These are phyloP conservation scores for Tylopilus sp. DNA, from an alignment of 1,284 basidiomycete species.

Conservation along the genomic window DNA sequence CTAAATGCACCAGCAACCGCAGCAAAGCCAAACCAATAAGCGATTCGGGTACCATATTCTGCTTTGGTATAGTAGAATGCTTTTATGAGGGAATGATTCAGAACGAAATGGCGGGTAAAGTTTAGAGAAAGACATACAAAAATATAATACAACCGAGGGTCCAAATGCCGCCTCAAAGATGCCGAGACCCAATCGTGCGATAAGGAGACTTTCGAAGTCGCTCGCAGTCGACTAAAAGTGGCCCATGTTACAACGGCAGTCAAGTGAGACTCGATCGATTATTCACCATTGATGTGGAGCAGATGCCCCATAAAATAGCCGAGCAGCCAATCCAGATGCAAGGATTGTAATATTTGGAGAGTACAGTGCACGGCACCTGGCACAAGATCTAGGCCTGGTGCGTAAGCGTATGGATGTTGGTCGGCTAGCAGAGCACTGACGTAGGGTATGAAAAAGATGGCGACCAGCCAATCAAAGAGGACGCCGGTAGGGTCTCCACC, in stretches of 20 bases:
- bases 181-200: slow-evolving; percentile 60
- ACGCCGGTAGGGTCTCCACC: slow-evolving; percentile 63
- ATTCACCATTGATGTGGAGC: slow-evolving; percentile 65
- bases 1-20: slow-evolving; percentile 77
- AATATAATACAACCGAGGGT: slow-evolving; percentile 54
- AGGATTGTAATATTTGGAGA: slow-evolving; percentile 65
- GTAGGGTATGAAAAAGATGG: slow-evolving; percentile 74
- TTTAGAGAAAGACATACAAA: slow-evolving; percentile 45
- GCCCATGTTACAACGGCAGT: not conserved
- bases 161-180: slow-evolving; percentile 65
- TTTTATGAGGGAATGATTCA: slow-evolving; percentile 25
- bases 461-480: slow-evolving; percentile 71
- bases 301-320: slow-evolving; percentile 67
- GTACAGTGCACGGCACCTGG: slow-evolving; percentile 65
- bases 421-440: slow-evolving; percentile 37
- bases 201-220: slow-evolving; percentile 54
- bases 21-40: slow-evolving; percentile 77
- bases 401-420: not conserved
- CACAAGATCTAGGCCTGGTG: slow-evolving; percentile 52
- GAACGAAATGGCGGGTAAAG: not conserved
- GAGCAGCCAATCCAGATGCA: slow-evolving; percentile 61
- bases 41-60: slow-evolving; percentile 70
- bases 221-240: slow-evolving; percentile 51
- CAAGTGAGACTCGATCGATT: not conserved
- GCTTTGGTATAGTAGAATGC: slow-evolving; percentile 73